These are phyloP conservation scores for Cutaneotrichosporon curvatum DNA, from an alignment of 1,284 basidiomycete species.

Conservation along the genomic window DNA sequence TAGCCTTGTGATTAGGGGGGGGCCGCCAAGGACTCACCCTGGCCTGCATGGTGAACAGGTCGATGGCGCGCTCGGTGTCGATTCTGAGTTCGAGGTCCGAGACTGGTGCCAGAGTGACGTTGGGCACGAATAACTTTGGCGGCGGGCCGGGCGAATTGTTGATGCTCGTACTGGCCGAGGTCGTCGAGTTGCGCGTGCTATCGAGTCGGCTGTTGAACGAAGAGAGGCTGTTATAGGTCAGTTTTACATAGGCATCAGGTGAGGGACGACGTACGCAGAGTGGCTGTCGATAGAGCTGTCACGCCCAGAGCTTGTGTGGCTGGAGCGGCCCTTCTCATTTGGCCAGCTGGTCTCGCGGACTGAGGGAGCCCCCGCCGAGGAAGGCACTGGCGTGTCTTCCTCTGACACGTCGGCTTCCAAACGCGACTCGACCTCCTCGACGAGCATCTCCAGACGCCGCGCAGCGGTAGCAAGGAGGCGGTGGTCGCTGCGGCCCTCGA, in stretches of 20 bases:
- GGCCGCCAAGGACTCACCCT: too few relatives aligned
- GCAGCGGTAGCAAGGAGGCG: slow-evolving; percentile 70
- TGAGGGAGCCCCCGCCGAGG: slow-evolving; percentile 7
- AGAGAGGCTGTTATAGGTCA: slow-evolving; percentile 28
- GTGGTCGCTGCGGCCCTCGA: slow-evolving; percentile 82
- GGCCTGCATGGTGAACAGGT: slow-evolving; percentile 93
- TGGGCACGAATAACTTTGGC: slow-evolving; percentile 17
- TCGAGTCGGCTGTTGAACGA: slow-evolving; percentile 41
- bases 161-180: slow-evolving; percentile 34
- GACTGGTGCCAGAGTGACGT: slow-evolving; percentile 47
- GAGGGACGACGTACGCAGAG: slow-evolving; percentile 39
- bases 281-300: slow-evolving; percentile 37
- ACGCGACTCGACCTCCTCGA: slow-evolving; percentile 61
- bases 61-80: slow-evolving; percentile 69
- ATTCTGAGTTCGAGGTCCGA: slow-evolving; percentile 74
- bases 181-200: slow-evolving; percentile 32
- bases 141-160: slow-evolving; percentile 31
- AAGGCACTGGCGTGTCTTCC: slow-evolving; percentile 18
- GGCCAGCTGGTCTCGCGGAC: slow-evolving; percentile 24
- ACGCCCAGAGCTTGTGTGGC: slow-evolving; percentile 31
- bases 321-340: slow-evolving; percentile 29
- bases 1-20: too few relatives aligned
- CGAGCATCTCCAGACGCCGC: slow-evolving; percentile 68
- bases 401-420: slow-evolving; percentile 44
- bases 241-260: too few relatives aligned